Conservation (phyloP, 176 grass and related monocot genomes). For the Chloris gayana region DNA sequence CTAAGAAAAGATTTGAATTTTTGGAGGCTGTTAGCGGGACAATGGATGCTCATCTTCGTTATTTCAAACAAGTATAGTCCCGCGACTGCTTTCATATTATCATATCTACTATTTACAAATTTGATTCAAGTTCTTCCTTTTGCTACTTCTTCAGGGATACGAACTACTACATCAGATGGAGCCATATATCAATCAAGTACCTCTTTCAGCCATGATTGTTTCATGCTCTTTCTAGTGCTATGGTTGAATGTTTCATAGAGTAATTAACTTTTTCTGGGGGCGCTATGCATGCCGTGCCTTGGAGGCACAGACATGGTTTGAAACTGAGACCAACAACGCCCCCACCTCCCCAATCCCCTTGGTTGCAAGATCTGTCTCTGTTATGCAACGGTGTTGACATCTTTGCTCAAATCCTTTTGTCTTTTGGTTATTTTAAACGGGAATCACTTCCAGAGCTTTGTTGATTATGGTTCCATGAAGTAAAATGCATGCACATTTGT, state of each 20-base stretch:
- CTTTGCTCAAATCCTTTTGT: constrained; percentile 8
- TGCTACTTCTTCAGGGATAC: constrained; percentile 80
- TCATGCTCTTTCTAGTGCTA: constrained; percentile 5
- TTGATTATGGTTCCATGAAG: constrained; percentile 8
- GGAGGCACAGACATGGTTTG: not conserved
- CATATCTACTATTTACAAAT: constrained; percentile 25
- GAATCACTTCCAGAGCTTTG: not conserved
- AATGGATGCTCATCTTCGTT: constrained; percentile 99
- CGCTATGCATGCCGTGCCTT: not conserved
- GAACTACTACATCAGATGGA: constrained; percentile 99
- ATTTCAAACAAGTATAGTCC: constrained; percentile 96
- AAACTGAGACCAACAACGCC: not conserved
- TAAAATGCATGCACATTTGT: constrained; percentile 10
- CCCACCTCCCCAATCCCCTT: no score
- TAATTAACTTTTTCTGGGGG: constrained; percentile 3
- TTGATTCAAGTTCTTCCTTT: constrained; percentile 24
- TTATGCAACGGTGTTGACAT: not conserved
- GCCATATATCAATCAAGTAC: constrained; percentile 95
- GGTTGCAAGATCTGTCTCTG: no score
- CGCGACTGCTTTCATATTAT: constrained; percentile 35
- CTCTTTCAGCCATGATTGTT: constrained; percentile 32
- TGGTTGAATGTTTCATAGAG: constrained; percentile 16
- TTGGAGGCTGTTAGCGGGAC: constrained; percentile 98
- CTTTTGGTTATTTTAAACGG: constrained; percentile 1
- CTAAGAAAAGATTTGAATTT: constrained; percentile 99